phyloP scores from a whole-genome alignment of 2,329 filamentous ascomycete species.

The Podosphaera xanthii region DNA sequence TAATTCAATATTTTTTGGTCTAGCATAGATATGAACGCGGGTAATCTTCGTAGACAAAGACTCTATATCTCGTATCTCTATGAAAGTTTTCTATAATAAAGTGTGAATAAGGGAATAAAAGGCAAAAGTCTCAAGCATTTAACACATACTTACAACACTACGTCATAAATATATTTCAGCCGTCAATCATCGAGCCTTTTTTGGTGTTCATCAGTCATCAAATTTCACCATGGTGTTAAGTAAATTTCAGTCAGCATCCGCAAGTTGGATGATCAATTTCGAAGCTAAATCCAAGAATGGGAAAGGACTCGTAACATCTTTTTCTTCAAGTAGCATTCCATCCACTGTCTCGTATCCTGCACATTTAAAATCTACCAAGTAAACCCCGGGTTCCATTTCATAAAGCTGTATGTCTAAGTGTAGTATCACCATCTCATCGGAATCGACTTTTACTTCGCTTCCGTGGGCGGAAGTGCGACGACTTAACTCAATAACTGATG shows the following conservation, averaged over 20 bases:
- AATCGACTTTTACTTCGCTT: conserved; percentile 5
- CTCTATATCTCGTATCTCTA: too few species aligned
- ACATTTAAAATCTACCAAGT: conserved; percentile 96
- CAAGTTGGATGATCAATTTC: conserved; percentile 77
- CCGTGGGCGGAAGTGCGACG: conserved; percentile 14
- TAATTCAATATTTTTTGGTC: too few species aligned
- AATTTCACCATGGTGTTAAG: not conserved
- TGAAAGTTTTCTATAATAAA: too few species aligned
- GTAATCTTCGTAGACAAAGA: too few species aligned
- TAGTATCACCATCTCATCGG: conserved; percentile 40
- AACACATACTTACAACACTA: not conserved
- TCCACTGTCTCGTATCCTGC: conserved; percentile 74
- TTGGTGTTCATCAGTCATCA: not conserved
- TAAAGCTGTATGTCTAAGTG: conserved; percentile 94
- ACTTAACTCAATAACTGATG: conserved; percentile 23
- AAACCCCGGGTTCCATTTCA: conserved; percentile 76
- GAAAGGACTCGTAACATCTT: conserved; percentile 86
- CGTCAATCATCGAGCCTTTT: not conserved
- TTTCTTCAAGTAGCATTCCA: conserved; percentile 61
- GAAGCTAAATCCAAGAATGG: conserved; percentile 89
- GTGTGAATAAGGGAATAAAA: too few species aligned
- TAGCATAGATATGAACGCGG: too few species aligned
- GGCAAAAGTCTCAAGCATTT: not conserved
- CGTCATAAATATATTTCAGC: not conserved
- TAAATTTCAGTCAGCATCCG: conserved; percentile 37